phyloP scores from a whole-genome alignment of 2,329 filamentous ascomycete species.

The Mycogone perniciosa region DNA sequence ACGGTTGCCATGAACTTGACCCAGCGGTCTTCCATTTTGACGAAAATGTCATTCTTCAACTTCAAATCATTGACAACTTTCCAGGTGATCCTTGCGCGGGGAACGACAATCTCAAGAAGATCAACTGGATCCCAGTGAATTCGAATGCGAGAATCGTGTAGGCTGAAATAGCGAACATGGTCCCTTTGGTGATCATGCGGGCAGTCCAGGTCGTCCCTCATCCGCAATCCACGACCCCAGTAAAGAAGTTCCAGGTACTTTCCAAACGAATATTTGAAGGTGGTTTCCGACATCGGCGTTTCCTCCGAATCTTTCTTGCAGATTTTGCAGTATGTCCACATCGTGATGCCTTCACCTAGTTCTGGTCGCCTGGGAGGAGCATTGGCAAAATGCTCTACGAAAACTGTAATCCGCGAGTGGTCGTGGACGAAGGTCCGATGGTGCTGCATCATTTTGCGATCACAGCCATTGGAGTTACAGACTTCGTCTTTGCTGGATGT shows the following conservation, averaged over 20 bases:
- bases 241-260: slow-evolving; percentile 98
- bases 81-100: slow-evolving; percentile 86
- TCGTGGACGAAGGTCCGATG: slow-evolving; percentile 97
- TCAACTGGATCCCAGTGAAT: slow-evolving; percentile 92
- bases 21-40: slow-evolving; percentile 73
- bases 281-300: slow-evolving; percentile 84
- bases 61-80: slow-evolving; percentile 92
- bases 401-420: slow-evolving; percentile 85
- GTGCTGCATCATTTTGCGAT: slow-evolving; percentile 83
- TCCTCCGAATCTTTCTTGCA: slow-evolving; percentile 88
- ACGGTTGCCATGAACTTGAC: slow-evolving; percentile 84
- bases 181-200: slow-evolving; percentile 89
- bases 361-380: slow-evolving; percentile 33
- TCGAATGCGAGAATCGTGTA: slow-evolving; percentile 75
- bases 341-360: slow-evolving; percentile 64
- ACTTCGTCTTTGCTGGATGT: slow-evolving; percentile 69
- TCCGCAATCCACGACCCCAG: slow-evolving; percentile 80
- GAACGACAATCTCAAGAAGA: slow-evolving; percentile 89
- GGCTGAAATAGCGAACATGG: slow-evolving; percentile 88
- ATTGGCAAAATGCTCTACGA: slow-evolving; percentile 60
- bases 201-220: slow-evolving; percentile 64
- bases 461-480: slow-evolving; percentile 79
- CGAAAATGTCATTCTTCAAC: slow-evolving; percentile 88
- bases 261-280: slow-evolving; percentile 97
- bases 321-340: slow-evolving; percentile 96